Evolutionary conservation across 2,329 filamentous ascomycete species (phyloP).

Genomic region (Pyrenophora tritici-repentis): DNA sequence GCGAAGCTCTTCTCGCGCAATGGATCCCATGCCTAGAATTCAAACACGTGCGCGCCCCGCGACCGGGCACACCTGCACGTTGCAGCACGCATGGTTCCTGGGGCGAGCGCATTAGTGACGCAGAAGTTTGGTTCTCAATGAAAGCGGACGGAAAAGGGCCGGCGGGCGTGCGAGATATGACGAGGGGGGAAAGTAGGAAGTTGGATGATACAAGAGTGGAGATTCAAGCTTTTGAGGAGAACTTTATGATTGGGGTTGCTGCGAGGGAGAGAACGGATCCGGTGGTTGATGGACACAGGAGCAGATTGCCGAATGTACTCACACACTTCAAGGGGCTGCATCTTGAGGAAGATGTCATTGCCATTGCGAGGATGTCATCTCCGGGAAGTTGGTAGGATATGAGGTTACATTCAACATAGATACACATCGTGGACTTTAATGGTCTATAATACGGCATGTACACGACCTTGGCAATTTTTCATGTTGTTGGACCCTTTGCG

Average conservation of each 20-base stretch:
- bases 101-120: constrained; percentile 54
- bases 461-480: not conserved
- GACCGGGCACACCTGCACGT: constrained; percentile 48
- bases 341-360: constrained; percentile 52
- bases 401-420: not conserved
- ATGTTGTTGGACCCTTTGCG: not conserved
- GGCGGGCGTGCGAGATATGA: constrained; percentile 1
- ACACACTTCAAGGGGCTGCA: constrained; percentile 51
- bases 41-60: constrained; percentile 60
- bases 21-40: constrained; percentile 77
- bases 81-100: constrained; percentile 52
- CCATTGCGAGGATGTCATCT: constrained; percentile 22
- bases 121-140: constrained; percentile 56
- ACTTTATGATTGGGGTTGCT: constrained; percentile 64
- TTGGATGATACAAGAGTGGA: constrained; percentile 62
- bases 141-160: constrained; percentile 36
- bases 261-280: constrained; percentile 35
- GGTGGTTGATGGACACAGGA: constrained; percentile 23
- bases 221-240: constrained; percentile 62
- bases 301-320: constrained; percentile 45
- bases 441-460: not conserved
- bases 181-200: constrained; percentile 9
- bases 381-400: too few relatives aligned
- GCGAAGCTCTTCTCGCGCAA: constrained; percentile 73
- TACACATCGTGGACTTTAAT: not conserved